Base-by-base conservation (phyloP, 306 rosid species). In the Morella rubra region DNA sequence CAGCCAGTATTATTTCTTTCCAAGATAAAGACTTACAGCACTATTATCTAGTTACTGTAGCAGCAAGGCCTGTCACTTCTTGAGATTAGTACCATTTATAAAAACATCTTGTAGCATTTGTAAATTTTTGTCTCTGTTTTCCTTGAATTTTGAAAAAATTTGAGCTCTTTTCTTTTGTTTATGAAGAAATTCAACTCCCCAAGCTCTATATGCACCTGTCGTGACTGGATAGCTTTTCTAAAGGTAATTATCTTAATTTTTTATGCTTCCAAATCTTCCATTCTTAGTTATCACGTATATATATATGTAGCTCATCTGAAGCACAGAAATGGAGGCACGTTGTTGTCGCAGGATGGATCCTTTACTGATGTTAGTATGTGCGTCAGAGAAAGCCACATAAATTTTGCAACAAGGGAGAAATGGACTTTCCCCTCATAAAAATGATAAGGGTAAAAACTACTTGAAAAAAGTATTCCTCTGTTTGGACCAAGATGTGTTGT, bases 121-220 rank as follows among this genome's bases (percentile, higher is more conserved):
- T 22, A 18, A 73, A n/a, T 49, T 78, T 11, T 61, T 52, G 15
- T 8, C 14, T 7, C 12, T 66, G 78, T 54, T 51, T 66, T 77
- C 44, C 56, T 32, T 59, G 59, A 49, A 59, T 78, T 40, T 82
- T 84, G 75, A 61, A 76, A 70, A 67, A 52, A 65, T 6, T 77
- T 51, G 73, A 78, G 70, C 24, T 73, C 76, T 55, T 44, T 13
- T 53, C 72, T 77, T 76, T 51, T 44, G 18, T 52, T 74, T 87
- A 45, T 76, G 69, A 80, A 95, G 98, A 95, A 95, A 89, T 95
- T 95, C 84, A 91, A 92, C 79, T 90, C 96, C 59, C 97, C 98
- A 62, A 95, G 98, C 89, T 90, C 91, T 53, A 86, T 76, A 72
- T 90, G 94, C 75, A 88, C 96, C 58, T 80, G 88, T 79, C 71